Evolutionary conservation across 2,329 filamentous ascomycete genomes (phyloP).

Genomic region (Polytolypa hystricis): DNA sequence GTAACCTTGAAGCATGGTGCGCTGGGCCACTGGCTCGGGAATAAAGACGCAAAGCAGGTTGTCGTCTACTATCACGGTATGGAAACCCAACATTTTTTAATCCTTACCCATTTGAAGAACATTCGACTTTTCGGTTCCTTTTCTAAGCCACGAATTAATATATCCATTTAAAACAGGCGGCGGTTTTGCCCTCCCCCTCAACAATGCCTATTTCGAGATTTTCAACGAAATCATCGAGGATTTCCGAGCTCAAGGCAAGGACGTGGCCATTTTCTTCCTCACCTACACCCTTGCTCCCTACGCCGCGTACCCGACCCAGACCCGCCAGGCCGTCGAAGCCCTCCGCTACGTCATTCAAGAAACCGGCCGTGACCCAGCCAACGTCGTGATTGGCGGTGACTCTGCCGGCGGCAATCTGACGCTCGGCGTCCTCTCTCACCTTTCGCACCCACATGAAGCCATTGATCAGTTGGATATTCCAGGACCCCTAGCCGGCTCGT

Average conservation of each 20-base stretch:
- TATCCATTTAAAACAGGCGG: conserved; percentile 38
- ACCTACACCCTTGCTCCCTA: conserved; percentile 47
- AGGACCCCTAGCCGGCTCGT: conserved; percentile 36
- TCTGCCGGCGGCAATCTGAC: conserved; percentile 35
- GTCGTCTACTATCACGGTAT: conserved; percentile 30
- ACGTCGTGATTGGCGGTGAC: conserved; percentile 33
- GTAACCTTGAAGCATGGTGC: conserved; percentile 23
- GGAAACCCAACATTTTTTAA: too few species aligned
- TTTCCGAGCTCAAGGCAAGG: conserved; percentile 33
- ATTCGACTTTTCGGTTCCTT: neutral
- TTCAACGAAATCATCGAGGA: conserved; percentile 33
- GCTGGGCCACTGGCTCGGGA: conserved; percentile 29
- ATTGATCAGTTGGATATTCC: conserved; percentile 34
- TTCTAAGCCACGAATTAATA: neutral
- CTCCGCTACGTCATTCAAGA: conserved; percentile 29
- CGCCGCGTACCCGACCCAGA: conserved; percentile 33
- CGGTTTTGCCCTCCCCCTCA: conserved; percentile 43
- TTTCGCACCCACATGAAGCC: conserved; percentile 45
- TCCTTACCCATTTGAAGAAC: too few species aligned
- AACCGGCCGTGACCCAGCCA: conserved; percentile 22
- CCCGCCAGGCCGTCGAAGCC: conserved; percentile 31
- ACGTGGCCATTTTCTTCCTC: conserved; percentile 42
- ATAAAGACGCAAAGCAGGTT: conserved; percentile 28
- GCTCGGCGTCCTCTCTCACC: conserved; percentile 28
- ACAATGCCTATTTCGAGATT: conserved; percentile 39